Percentiles rank a stretch among this genome's conserved stretches.
Evolutionary conservation across 164 flowering plant species (phyloP).

Genomic region (Nelumbo lutea): DNA sequence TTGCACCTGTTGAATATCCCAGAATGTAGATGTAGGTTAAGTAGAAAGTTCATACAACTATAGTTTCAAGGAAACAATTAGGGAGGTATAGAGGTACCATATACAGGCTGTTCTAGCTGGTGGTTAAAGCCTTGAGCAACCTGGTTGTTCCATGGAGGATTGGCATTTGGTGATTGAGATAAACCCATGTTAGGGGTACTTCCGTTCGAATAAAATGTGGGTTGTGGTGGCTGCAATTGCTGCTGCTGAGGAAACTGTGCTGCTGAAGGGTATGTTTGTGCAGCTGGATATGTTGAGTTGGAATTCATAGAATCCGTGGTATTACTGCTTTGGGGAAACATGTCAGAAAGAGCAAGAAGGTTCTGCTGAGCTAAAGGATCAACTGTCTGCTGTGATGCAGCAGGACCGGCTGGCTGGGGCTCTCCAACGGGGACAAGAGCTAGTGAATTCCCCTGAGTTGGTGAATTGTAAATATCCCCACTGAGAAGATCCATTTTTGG

Average conservation of each 20-base stretch:
- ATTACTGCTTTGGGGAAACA: constrained; percentile 41
- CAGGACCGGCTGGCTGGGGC: constrained; percentile 45
- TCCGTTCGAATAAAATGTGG: constrained; percentile 53
- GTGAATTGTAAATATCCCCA: constrained; percentile 72
- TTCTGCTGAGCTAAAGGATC: constrained; percentile 50
- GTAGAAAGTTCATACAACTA: neutral
- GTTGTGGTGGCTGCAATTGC: constrained; percentile 35
- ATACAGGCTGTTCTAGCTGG: constrained; percentile 45
- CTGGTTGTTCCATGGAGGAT: constrained; percentile 68
- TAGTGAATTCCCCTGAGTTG: constrained; percentile 47
- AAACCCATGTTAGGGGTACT: constrained; percentile 31
- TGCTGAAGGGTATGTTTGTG: constrained; percentile 31
- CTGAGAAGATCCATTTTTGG: constrained; percentile 81
- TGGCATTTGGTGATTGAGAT: constrained; percentile 27
- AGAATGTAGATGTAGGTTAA: neutral
- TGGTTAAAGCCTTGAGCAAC: constrained; percentile 24
- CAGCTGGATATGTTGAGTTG: constrained; percentile 29
- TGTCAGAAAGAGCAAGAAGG: constrained; percentile 70
- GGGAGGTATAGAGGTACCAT: constrained; percentile 17
- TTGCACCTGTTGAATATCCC: constrained; percentile 24
- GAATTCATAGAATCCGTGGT: constrained; percentile 25
- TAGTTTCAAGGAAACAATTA: neutral
- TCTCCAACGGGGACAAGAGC: constrained; percentile 81
- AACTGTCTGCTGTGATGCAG: constrained; percentile 24
- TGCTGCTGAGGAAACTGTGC: constrained; percentile 39